Evolutionary conservation across 2,329 filamentous ascomycete genomes (phyloP).

Genomic region (Aureobasidium sp.): DNA sequence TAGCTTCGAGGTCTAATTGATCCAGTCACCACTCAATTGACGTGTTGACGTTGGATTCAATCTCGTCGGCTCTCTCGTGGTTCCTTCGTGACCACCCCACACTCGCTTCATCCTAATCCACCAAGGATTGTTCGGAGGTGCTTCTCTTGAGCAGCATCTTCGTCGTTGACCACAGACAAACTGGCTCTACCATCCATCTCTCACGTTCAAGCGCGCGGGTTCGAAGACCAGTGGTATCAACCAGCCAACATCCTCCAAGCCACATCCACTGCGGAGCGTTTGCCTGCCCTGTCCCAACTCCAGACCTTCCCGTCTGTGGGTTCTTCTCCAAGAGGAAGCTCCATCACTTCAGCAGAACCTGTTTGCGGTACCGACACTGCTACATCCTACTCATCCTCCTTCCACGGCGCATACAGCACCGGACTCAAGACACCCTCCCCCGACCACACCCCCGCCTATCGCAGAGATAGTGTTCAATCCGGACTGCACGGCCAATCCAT

Average conservation of each 20-base stretch:
- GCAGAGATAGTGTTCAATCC: conserved; percentile 20
- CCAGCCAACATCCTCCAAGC: conserved; percentile 37
- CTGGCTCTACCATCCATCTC: conserved; percentile 89
- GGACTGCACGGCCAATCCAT: conserved; percentile 14
- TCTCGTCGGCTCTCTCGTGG: conserved; percentile 9
- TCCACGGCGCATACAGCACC: conserved; percentile 40
- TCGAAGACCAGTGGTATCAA: conserved; percentile 60
- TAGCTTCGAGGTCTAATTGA: conserved; percentile 7
- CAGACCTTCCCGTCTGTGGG: conserved; percentile 62
- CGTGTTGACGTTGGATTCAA: background rate
- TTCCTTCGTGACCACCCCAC: conserved; percentile 11
- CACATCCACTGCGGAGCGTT: conserved; percentile 60
- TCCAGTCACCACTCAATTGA: conserved; percentile 8
- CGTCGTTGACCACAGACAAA: conserved; percentile 56
- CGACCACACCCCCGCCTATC: conserved; percentile 46
- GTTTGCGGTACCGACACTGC: conserved; percentile 26
- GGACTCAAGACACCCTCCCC: conserved; percentile 74
- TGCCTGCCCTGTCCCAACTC: conserved; percentile 64
- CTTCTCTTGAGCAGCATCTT: conserved; percentile 17
- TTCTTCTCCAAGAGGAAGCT: conserved; percentile 69
- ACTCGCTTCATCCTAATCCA: conserved; percentile 10
- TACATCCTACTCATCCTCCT: conserved; percentile 44
- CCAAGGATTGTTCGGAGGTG: conserved; percentile 13
- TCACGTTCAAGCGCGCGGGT: conserved; percentile 73
- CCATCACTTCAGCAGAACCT: conserved; percentile 52